These are phyloP conservation scores for Nicotiana paniculata DNA, from an alignment of 257 asterid species.

Conservation along the genomic window DNA sequence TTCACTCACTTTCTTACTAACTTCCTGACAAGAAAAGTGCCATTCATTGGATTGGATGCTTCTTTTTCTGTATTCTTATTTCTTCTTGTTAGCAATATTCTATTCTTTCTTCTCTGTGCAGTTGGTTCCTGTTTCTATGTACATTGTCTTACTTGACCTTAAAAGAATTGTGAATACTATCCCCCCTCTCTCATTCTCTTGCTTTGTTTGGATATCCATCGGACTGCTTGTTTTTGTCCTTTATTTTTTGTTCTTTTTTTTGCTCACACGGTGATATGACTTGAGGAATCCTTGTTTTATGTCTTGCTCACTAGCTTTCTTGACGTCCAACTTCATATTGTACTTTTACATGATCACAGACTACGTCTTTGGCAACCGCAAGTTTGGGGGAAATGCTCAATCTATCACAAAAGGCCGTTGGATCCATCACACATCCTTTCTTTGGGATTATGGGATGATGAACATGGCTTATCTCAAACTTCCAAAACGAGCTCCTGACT, in stretches of 20 bases:
- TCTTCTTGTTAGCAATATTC: background rate
- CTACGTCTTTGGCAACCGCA: slow-evolving; percentile 70
- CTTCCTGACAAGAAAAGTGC: background rate
- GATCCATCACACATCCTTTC: slow-evolving; percentile 88
- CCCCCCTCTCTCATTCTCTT: background rate
- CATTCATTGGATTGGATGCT: background rate
- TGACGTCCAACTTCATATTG: background rate
- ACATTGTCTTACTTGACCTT: background rate
- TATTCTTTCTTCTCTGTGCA: background rate
- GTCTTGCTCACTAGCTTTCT: background rate
- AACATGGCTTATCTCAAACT: slow-evolving; percentile 83
- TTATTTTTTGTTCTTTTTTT: background rate
- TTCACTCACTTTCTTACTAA: background rate
- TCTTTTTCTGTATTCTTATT: background rate
- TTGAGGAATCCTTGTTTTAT: background rate
- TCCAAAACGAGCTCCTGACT: slow-evolving; percentile 73
- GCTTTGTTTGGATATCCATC: background rate
- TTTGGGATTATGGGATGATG: slow-evolving; percentile 70
- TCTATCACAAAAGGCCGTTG: slow-evolving; percentile 77
- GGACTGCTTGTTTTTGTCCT: background rate
- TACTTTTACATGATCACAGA: slow-evolving; percentile 33
- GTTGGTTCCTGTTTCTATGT: background rate
- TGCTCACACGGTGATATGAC: background rate
- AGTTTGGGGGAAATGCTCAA: slow-evolving; percentile 96
- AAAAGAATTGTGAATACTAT: background rate